phyloP scores from a whole-genome alignment of 345 rosid species.

The Sonneratia alba region DNA sequence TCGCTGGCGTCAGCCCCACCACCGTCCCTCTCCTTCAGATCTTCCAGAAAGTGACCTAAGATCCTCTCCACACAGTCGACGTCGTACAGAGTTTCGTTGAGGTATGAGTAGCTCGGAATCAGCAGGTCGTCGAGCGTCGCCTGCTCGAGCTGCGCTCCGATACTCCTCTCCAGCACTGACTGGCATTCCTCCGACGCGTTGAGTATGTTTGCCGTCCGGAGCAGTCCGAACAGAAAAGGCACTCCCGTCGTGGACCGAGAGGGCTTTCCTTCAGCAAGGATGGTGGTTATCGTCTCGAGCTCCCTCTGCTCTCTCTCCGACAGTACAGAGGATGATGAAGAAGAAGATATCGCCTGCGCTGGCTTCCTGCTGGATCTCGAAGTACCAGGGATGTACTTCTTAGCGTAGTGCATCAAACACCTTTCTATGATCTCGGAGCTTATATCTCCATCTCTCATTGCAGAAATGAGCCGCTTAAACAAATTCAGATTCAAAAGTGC shows the following conservation, averaged over 20 bases:
- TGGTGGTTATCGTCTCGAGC: conserved; percentile 50
- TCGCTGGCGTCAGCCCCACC: conserved; percentile 25
- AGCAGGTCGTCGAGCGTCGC: conserved; percentile 84
- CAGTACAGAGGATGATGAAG: conserved; percentile 27
- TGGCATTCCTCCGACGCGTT: conserved; percentile 64
- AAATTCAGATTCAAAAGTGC: conserved; percentile 38
- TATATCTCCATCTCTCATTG: conserved; percentile 51
- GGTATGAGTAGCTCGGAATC: conserved; percentile 91
- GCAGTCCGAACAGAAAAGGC: conserved; percentile 56
- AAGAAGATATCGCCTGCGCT: conserved; percentile 14
- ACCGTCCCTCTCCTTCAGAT: conserved; percentile 24
- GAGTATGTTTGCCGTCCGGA: conserved; percentile 73
- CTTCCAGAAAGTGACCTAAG: conserved; percentile 56
- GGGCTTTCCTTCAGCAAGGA: conserved; percentile 52
- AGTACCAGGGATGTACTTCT: conserved; percentile 70
- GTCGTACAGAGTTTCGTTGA: conserved; percentile 83
- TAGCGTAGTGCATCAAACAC: conserved; percentile 72
- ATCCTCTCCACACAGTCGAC: conserved; percentile 93
- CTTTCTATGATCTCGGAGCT: conserved; percentile 59
- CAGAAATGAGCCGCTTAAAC: conserved; percentile 48
- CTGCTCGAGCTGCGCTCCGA: conserved; percentile 71
- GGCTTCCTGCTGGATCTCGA: conserved; percentile 65
- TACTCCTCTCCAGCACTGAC: conserved; percentile 59
- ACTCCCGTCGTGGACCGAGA: conserved; percentile 48
- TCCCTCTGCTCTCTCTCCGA: conserved; percentile 77